These are phyloP conservation scores for Pholiota adiposa DNA, from an alignment of 1,284 basidiomycete species.

Conservation along the genomic window DNA sequence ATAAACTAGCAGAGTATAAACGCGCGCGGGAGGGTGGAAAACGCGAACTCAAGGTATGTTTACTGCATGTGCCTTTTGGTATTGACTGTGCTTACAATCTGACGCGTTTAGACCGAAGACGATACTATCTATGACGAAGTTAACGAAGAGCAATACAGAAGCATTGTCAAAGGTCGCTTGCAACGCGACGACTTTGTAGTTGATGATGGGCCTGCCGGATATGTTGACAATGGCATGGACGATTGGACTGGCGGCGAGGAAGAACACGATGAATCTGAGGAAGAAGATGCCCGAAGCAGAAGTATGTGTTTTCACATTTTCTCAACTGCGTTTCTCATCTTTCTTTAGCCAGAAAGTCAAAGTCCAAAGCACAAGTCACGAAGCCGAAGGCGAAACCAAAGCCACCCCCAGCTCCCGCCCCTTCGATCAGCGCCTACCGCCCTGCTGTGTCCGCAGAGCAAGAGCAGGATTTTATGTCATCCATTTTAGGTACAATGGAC, in stretches of 20 bases:
- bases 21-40: slow-evolving; percentile 51
- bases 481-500: slow-evolving; percentile 74
- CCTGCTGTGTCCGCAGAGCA: slow-evolving; percentile 74
- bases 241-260: slow-evolving; percentile 75
- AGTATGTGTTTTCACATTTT: slow-evolving; percentile 35
- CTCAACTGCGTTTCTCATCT: slow-evolving; percentile 2
- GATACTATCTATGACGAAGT: slow-evolving; percentile 90
- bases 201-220: slow-evolving; percentile 92
- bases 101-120: slow-evolving; percentile 57
- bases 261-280: slow-evolving; percentile 46
- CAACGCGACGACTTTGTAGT: slow-evolving; percentile 94
- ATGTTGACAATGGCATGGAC: slow-evolving; percentile 96
- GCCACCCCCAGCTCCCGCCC: slow-evolving; percentile 50
- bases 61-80: slow-evolving; percentile 1
- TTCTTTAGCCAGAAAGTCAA: slow-evolving; percentile 48
- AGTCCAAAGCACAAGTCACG: slow-evolving; percentile 27
- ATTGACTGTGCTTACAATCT: neutral
- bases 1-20: slow-evolving; percentile 55
- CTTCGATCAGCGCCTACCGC: slow-evolving; percentile 78
- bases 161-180: slow-evolving; percentile 85
- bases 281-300: slow-evolving; percentile 47
- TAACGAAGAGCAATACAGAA: slow-evolving; percentile 88
- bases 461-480: slow-evolving; percentile 87
- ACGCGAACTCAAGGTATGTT: slow-evolving; percentile 49
- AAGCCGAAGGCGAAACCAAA: slow-evolving; percentile 39